A percentile compares a stretch with the other conserved stretches of the same genome.
These are phyloP conservation scores for Phytomonas sp. DNA, from an alignment of 208 protist genomes.

Conservation along the genomic window DNA sequence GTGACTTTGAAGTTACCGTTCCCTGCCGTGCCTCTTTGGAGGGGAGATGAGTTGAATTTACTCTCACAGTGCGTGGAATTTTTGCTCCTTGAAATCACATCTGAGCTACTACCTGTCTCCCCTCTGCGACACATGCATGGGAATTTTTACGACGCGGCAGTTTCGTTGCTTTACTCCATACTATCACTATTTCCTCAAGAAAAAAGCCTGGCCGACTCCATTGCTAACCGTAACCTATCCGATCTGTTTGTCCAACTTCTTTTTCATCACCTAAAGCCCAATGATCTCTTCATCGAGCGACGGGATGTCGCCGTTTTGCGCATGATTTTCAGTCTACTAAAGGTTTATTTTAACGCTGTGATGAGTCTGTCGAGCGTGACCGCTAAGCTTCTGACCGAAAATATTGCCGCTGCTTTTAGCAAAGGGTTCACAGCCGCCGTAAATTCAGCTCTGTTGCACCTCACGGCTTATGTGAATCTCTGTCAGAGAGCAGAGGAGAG, in stretches of 20 bases:
- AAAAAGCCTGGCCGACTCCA: not conserved
- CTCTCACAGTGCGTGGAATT: not conserved
- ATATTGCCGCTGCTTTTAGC: not conserved
- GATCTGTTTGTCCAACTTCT: not conserved
- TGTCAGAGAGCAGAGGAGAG: not conserved
- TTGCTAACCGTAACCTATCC: not conserved
- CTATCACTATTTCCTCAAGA: not conserved
- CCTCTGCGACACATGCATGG: not conserved
- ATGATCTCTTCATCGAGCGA: not conserved
- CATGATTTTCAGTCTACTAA: not conserved
- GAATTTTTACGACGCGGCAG: not conserved
- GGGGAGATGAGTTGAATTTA: not conserved
- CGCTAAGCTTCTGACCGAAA: not conserved
- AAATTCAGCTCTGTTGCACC: not conserved
- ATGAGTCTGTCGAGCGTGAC: not conserved
- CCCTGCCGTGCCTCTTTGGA: not conserved
- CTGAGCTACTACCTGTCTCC: not conserved
- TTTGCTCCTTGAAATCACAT: not conserved
- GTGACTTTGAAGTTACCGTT: not conserved
- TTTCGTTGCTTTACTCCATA: not conserved
- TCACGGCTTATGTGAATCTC: not conserved
- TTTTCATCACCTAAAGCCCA: not conserved
- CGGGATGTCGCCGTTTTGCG: not conserved
- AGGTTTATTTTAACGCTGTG: not conserved
- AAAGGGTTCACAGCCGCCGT: not conserved